Percentiles rank a stretch among this genome's conserved stretches.
These are phyloP conservation scores for Exophiala sp. DNA, from an alignment of 2,329 filamentous ascomycete species.

Conservation along the genomic window DNA sequence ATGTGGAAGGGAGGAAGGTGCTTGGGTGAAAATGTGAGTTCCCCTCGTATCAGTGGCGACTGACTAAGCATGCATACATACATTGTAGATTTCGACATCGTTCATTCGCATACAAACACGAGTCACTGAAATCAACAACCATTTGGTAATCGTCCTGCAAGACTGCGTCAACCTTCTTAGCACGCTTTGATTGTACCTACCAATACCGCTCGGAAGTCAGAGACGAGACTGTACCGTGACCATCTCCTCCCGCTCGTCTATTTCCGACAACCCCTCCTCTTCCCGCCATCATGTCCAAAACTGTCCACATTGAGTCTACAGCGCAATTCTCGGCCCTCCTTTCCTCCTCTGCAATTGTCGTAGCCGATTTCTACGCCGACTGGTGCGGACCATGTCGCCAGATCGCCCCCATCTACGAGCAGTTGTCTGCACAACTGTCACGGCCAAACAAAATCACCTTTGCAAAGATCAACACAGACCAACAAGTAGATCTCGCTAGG, in stretches of 20 bases:
- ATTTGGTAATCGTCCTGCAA: too few relatives aligned
- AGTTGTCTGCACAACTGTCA: conserved; percentile 68
- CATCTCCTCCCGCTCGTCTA: not conserved
- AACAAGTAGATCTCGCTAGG: conserved; percentile 67
- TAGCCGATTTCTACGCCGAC: conserved; percentile 86
- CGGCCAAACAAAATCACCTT: conserved; percentile 73
- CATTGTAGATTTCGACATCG: too few relatives aligned
- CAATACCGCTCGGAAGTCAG: too few relatives aligned
- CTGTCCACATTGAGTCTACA: conserved; percentile 57
- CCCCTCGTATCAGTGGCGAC: too few relatives aligned
- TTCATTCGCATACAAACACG: too few relatives aligned
- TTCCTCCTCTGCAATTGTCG: conserved; percentile 70
- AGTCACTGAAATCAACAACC: too few relatives aligned
- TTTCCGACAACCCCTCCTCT: not conserved
- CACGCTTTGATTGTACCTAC: too few relatives aligned
- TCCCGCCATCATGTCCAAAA: not conserved
- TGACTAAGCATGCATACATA: too few relatives aligned
- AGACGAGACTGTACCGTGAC: not conserved
- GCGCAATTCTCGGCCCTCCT: conserved; percentile 67
- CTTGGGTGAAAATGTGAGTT: too few relatives aligned
- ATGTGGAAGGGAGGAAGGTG: too few relatives aligned
- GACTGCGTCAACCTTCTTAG: too few relatives aligned
- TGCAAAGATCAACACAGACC: conserved; percentile 79
- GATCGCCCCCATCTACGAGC: conserved; percentile 79
- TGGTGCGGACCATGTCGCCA: conserved; percentile 82